These are phyloP conservation scores for Oryza glaberrima DNA, from an alignment of 176 grass and related monocot species.

Conservation along the genomic window DNA sequence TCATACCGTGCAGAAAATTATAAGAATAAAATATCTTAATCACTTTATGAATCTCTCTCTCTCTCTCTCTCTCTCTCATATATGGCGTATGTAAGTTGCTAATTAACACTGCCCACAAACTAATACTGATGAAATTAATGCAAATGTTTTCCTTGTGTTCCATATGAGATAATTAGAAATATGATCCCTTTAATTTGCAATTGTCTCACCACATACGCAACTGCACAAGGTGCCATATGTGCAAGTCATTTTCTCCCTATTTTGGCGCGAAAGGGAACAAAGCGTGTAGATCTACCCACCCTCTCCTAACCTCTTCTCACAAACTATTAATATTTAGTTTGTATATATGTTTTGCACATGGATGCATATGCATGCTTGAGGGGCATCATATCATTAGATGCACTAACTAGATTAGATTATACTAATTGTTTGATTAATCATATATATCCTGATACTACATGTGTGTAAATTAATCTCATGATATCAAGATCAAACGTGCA, in stretches of 20 bases:
- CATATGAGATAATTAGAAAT: neutral
- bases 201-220: neutral
- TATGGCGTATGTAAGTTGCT: neutral
- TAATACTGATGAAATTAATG: neutral
- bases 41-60: too few species aligned
- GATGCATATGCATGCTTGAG: neutral
- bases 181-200: neutral
- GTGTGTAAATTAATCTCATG: constrained; percentile 5
- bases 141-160: neutral
- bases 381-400: neutral
- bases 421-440: neutral
- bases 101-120: neutral
- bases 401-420: neutral
- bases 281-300: neutral
- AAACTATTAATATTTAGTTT: neutral
- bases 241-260: neutral
- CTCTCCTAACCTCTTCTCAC: neutral
- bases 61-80: too few species aligned
- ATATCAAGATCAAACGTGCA: constrained; percentile 40
- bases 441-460: neutral
- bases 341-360: neutral
- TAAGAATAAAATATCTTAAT: too few species aligned
- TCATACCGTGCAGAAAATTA: too few species aligned
- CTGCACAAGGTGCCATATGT: neutral
- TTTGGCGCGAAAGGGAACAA: neutral